These are phyloP conservation scores for Phytopythium kandeliae DNA, from an alignment of 352 stramenopile species.

Conservation along the genomic window DNA sequence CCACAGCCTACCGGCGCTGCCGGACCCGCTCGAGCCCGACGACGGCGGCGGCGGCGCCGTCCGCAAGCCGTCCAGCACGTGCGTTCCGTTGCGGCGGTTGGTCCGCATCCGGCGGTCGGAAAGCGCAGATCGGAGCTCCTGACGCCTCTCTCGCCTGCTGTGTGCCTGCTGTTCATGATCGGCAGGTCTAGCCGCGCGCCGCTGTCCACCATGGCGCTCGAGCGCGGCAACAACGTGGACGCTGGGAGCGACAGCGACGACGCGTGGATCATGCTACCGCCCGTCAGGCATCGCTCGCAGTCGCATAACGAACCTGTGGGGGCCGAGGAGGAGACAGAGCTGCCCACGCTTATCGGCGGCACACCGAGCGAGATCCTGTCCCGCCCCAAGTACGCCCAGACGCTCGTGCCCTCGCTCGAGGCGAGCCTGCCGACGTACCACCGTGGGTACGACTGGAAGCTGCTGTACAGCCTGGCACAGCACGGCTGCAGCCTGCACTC, in stretches of 20 bases:
- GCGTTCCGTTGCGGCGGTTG: neutral
- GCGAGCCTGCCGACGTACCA: conserved; percentile 38
- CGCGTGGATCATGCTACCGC: neutral
- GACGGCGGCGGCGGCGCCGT: neutral
- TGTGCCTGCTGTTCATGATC: neutral
- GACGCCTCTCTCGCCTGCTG: no score
- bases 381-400: conserved; percentile 21
- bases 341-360: conserved; percentile 45
- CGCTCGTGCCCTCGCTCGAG: conserved; percentile 58
- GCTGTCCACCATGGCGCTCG: conserved; percentile 2
- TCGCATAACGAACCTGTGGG: conserved; percentile 22
- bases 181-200: neutral
- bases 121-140: neutral
- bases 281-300: conserved; percentile 23
- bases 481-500: conserved; percentile 66
- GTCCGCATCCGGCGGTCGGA: neutral
- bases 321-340: conserved; percentile 24
- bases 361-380: conserved; percentile 41
- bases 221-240: conserved; percentile 12
- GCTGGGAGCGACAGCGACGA: conserved; percentile 1
- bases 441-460: conserved; percentile 60
- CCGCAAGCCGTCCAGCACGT: neutral
- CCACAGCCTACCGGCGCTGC: conserved; percentile 29
- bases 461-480: conserved; percentile 56
- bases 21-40: conserved; percentile 9